Percentiles rank a stretch among this genome's conserved stretches.
These are phyloP conservation scores for Exophiala calicioides DNA, from an alignment of 2,329 filamentous ascomycete species.

Conservation along the genomic window DNA sequence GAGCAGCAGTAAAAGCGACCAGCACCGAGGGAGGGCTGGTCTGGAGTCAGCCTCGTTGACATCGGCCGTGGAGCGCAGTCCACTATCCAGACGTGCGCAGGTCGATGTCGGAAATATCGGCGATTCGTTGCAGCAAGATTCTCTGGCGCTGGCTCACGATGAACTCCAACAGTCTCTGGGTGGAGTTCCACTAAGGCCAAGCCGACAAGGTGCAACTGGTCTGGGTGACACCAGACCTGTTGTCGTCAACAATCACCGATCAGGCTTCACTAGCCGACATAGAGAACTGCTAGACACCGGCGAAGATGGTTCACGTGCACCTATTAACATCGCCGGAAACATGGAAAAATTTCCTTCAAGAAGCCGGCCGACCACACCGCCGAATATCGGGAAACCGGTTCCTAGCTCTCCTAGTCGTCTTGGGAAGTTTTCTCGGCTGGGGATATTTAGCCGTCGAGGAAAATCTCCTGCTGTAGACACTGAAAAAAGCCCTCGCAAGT, in stretches of 20 bases:
- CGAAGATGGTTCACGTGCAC: constrained; percentile 33
- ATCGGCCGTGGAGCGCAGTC: constrained; percentile 15
- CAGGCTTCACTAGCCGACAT: constrained; percentile 57
- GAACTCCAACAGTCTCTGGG: constrained; percentile 22
- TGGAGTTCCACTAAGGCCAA: constrained; percentile 60
- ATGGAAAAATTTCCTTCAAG: not conserved
- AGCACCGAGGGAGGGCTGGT: constrained; percentile 2
- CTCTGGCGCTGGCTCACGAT: constrained; percentile 31
- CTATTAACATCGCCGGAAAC: not conserved
- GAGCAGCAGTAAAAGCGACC: constrained; percentile 26
- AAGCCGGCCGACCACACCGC: constrained; percentile 1
- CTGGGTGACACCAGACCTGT: constrained; percentile 52
- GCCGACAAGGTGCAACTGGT: constrained; percentile 66
- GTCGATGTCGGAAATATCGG: constrained; percentile 28
- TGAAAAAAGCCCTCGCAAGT: constrained; percentile 56
- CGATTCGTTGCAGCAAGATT: constrained; percentile 32
- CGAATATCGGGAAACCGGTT: constrained; percentile 17
- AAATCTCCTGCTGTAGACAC: constrained; percentile 64
- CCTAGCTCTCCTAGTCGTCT: constrained; percentile 28
- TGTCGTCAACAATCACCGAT: constrained; percentile 61
- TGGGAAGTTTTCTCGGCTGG: constrained; percentile 64
- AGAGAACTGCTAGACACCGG: constrained; percentile 37
- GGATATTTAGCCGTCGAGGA: constrained; percentile 66
- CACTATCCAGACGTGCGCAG: constrained; percentile 22
- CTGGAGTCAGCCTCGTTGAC: constrained; percentile 8